Evolutionary conservation across 768 basidiomycete species (phyloP), one percentile per base, ranked within the genome.

Genomic region (Boletus speciosus): DNA sequence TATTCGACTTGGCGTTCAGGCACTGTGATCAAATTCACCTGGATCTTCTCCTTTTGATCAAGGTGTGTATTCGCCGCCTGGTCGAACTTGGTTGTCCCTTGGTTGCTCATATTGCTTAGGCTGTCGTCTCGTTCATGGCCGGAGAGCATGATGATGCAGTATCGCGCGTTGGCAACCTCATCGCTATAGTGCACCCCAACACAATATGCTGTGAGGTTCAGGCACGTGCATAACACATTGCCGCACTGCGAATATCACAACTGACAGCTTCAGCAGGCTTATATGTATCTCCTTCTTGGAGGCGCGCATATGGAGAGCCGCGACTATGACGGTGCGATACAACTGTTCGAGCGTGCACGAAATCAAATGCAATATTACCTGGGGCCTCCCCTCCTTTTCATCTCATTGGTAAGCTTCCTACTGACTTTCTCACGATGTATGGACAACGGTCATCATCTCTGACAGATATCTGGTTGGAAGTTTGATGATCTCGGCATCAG

Each of bases 381-480:
- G 2, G 37, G 15, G 23, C 27, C 5, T 14, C 2, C 25, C 1
- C 27, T 40, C 2, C 5, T 3, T 15, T 6, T 16, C 3, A 16
- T 55, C 15, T 49, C 49, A 5, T 9, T 50, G n/a, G 54, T 50
- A 55, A 12, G 38, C n/a, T 5, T 27, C 16, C 27, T 34, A 5
- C 8, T 4, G 14, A 2, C 10, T 16, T 9, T 15, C 5, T 44
- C 3, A 3, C 5, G 6, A 23, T 3, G 21, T 25, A 3, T 32
- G 19, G 11, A 11, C 12, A 23, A 9, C 7, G 3, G 23, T 23
- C 6, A 14, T 32, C 6, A 2, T 6, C 43, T 16, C 15, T 19
- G 7, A 25, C n/a, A 59, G 58, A 51, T 60, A 44, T 47, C n/a
- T 5, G 52, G 56, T 2, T 57, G 56, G 58, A 35, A 38, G 2